Conservation (phyloP, 2,329 filamentous ascomycete species). For the Trichoderma asperellum region DNA sequence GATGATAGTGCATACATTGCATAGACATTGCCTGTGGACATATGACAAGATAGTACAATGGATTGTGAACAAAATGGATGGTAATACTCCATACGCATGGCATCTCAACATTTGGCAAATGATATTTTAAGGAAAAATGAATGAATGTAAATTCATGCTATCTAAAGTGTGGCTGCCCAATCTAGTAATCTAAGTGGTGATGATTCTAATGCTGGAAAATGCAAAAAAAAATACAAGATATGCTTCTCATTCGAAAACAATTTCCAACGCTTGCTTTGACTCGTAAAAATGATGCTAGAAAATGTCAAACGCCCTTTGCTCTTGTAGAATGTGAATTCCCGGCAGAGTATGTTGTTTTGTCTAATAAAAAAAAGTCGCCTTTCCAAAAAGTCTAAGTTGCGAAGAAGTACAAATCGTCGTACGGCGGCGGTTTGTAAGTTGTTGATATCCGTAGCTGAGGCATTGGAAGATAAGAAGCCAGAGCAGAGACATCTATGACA, state of each 20-base stretch:
- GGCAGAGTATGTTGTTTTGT: neutral
- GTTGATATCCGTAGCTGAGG: neutral
- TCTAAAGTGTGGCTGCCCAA: conserved; percentile 9
- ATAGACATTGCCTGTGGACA: neutral
- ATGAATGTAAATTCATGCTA: neutral
- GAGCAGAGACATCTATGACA: neutral
- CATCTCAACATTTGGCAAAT: neutral
- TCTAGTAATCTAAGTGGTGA: conserved; percentile 16
- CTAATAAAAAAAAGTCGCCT: neutral
- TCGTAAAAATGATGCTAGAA: conserved; percentile 6
- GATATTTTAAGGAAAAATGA: neutral
- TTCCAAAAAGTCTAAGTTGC: neutral
- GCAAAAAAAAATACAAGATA: conserved; percentile 9
- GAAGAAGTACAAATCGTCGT: neutral
- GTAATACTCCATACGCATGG: neutral
- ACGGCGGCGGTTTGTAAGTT: neutral
- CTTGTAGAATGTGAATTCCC: conserved; percentile 23
- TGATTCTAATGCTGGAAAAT: conserved; percentile 17
- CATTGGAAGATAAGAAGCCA: neutral
- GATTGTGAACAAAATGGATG: neutral
- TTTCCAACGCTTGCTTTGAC: conserved; percentile 14
- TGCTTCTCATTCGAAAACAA: neutral
- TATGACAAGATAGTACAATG: neutral
- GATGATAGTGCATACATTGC: neutral
- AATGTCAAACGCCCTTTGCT: conserved; percentile 16